A percentile compares a stretch with the other conserved stretches of the same genome.
phyloP scores from a whole-genome alignment of 2,329 filamentous ascomycete genomes.

The Grosmannia huntii region DNA sequence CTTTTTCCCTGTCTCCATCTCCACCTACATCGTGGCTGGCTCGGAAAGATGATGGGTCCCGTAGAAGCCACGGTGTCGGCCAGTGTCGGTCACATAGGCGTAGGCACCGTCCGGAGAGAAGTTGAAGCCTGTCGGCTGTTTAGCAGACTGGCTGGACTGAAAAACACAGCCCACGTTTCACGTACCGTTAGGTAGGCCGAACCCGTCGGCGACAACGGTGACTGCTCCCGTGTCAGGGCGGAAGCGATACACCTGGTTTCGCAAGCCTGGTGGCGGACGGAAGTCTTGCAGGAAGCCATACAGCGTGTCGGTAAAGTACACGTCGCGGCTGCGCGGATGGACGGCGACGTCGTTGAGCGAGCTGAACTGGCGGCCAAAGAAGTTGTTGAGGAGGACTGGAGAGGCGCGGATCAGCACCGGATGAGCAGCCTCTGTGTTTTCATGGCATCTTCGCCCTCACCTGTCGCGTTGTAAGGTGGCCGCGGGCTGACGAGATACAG shows the following conservation, averaged over 20 bases:
- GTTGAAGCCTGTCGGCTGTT: constrained; percentile 27
- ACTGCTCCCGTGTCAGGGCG: constrained; percentile 36
- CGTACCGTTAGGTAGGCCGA: constrained; percentile 39
- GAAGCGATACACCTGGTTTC: constrained; percentile 46
- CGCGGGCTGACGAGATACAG: constrained; percentile 30
- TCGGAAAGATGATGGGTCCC: constrained; percentile 28
- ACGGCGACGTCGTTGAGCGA: constrained; percentile 46
- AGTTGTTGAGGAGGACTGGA: constrained; percentile 42
- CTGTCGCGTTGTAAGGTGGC: constrained; percentile 36
- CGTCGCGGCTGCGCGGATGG: constrained; percentile 38
- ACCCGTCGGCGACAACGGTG: constrained; percentile 43
- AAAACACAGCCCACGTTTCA: too few species aligned
- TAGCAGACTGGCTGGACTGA: too few species aligned
- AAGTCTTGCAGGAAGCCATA: constrained; percentile 49
- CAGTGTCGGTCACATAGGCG: constrained; percentile 45
- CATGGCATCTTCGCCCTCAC: constrained; percentile 16
- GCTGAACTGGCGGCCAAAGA: constrained; percentile 45
- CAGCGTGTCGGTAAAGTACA: constrained; percentile 53
- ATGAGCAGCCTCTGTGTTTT: background rate
- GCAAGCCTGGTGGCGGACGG: constrained; percentile 36
- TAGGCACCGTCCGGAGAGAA: constrained; percentile 40
- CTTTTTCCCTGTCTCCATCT: background rate
- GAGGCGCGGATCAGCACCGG: background rate
- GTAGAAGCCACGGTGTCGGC: constrained; percentile 25
- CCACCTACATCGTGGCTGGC: constrained; percentile 34